Percentiles rank a stretch among this genome's conserved stretches.
Conservation (phyloP, 305 asterid genomes). For the Fraxinus nigra region DNA sequence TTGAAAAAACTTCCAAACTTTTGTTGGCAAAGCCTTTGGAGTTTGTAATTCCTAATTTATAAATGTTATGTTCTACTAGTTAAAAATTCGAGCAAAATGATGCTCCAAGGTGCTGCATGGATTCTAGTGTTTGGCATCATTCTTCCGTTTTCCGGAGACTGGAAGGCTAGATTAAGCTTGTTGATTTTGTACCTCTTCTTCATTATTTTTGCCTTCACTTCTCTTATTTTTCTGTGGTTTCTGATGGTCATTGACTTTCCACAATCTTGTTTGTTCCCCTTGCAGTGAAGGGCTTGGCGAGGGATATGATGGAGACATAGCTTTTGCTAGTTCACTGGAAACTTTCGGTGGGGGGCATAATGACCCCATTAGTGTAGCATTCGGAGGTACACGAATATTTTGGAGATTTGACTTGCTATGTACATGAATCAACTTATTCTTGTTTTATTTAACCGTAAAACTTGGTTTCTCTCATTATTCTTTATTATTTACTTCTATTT, state of each 20-base stretch:
- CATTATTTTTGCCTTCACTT: background rate
- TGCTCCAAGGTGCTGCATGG: background rate
- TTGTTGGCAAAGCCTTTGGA: background rate
- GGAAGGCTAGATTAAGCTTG: background rate
- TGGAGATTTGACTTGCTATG: background rate
- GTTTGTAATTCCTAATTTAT: background rate
- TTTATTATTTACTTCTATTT: constrained; percentile 13
- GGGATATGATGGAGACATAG: constrained; percentile 97
- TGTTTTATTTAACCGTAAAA: constrained; percentile 1
- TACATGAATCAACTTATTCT: constrained; percentile 9
- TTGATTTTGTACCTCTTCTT: constrained; percentile 12
- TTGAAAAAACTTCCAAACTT: background rate
- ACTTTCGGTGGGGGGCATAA: constrained; percentile 98
- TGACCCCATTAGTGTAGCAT: constrained; percentile 98
- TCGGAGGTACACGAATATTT: constrained; percentile 57
- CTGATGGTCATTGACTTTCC: background rate
- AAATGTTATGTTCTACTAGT: background rate
- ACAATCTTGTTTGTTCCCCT: constrained; percentile 20
- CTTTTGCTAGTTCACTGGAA: constrained; percentile 92
- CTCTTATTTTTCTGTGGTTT: constrained; percentile 8
- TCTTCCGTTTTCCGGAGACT: constrained; percentile 8
- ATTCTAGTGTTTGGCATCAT: constrained; percentile 7
- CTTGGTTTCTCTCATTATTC: background rate
- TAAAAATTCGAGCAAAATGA: background rate
- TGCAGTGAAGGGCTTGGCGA: constrained; percentile 98